Percentiles rank a stretch among this genome's conserved stretches.
phyloP scores from a whole-genome alignment of 495 filamentous ascomycete genomes.

The Daldinia loculata region DNA sequence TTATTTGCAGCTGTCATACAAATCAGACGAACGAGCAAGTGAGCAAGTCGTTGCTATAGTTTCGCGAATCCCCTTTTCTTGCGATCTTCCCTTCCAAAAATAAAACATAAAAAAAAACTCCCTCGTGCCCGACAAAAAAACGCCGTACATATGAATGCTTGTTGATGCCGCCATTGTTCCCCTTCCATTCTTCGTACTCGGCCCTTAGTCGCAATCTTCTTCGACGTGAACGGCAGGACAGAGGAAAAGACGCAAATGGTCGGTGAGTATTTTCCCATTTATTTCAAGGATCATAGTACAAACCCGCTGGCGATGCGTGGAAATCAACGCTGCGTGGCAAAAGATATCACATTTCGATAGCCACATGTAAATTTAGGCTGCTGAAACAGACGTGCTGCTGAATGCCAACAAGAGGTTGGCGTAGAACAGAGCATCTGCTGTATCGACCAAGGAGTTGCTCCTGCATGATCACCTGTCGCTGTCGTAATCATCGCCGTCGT shows the following conservation, averaged over 20 bases:
- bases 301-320: slow-evolving; percentile 10
- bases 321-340: slow-evolving; percentile 8
- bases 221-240: slow-evolving; percentile 28
- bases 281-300: slow-evolving; percentile 32
- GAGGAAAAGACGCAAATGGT: slow-evolving; percentile 26
- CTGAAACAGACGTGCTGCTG: not conserved
- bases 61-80: slow-evolving; percentile 33
- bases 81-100: slow-evolving; percentile 5
- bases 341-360: not conserved
- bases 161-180: slow-evolving; percentile 23
- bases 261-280: slow-evolving; percentile 15
- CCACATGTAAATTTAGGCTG: not conserved
- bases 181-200: slow-evolving; percentile 24
- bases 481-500: slow-evolving; percentile 81
- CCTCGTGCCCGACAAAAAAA: slow-evolving; percentile 27
- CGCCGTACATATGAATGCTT: slow-evolving; percentile 44
- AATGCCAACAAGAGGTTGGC: not conserved
- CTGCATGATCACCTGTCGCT: slow-evolving; percentile 34
- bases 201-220: slow-evolving; percentile 37
- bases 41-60: slow-evolving; percentile 25
- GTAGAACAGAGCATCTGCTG: not conserved
- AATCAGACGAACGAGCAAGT: not conserved
- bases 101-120: slow-evolving; percentile 20
- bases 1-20: slow-evolving; percentile 32
- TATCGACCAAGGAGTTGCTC: not conserved